These are phyloP conservation scores for Pleurotus djamor DNA, from an alignment of 768 basidiomycete species.

Conservation along the genomic window DNA sequence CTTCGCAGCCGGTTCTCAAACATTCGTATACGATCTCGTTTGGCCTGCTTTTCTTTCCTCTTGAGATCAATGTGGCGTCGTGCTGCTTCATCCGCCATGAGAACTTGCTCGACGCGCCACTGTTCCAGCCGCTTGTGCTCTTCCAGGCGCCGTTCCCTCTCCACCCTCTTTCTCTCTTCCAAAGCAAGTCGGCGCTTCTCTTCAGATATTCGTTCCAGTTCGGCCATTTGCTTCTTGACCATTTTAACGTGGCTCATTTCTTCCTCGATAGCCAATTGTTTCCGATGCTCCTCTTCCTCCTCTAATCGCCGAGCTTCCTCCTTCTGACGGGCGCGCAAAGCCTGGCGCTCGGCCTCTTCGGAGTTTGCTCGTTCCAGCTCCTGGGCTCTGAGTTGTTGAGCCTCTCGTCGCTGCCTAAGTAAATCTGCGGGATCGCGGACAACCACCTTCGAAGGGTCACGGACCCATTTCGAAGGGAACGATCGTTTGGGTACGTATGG, in stretches of 20 bases:
- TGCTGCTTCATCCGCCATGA: slow-evolving; percentile 40
- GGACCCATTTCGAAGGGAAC: slow-evolving; percentile 7
- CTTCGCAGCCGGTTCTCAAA: slow-evolving; percentile 39
- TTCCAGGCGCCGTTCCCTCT: slow-evolving; percentile 46
- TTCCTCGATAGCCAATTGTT: slow-evolving; percentile 34
- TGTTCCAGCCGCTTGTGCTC: slow-evolving; percentile 49
- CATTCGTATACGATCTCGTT: slow-evolving; percentile 43
- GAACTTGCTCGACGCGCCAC: slow-evolving; percentile 50
- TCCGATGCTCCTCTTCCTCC: slow-evolving; percentile 39
- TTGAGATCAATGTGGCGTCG: slow-evolving; percentile 41
- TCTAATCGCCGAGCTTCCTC: slow-evolving; percentile 38
- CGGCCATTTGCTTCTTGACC: slow-evolving; percentile 34
- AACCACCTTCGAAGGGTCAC: neutral
- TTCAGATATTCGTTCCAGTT: slow-evolving; percentile 43
- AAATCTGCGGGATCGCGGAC: slow-evolving; percentile 19
- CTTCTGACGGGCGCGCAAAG: slow-evolving; percentile 35
- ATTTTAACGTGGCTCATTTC: slow-evolving; percentile 34
- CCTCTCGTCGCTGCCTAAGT: slow-evolving; percentile 18
- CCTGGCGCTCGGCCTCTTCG: slow-evolving; percentile 44
- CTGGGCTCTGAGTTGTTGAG: slow-evolving; percentile 26
- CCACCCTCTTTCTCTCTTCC: slow-evolving; percentile 43
- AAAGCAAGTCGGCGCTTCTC: slow-evolving; percentile 39
- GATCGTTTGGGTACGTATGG: slow-evolving; percentile 1
- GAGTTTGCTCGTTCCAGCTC: slow-evolving; percentile 41
- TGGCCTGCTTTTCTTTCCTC: slow-evolving; percentile 36